Evolutionary conservation across 2,329 filamentous ascomycete species (phyloP).

Genomic region (Aspergillus intermedius): DNA sequence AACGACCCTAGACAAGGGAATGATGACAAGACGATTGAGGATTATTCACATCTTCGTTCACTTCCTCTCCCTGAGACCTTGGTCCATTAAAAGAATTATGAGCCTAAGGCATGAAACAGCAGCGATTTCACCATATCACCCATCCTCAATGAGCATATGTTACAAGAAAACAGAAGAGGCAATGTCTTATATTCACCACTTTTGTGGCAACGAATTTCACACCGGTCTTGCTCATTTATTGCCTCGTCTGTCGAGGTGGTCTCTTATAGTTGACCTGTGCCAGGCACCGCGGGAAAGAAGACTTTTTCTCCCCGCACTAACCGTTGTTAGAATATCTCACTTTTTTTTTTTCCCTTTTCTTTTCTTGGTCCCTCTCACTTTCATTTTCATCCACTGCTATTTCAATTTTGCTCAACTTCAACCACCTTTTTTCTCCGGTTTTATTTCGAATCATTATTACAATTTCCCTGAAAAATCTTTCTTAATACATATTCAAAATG

Average conservation of each 20-base stretch:
- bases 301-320: slow-evolving; percentile 5
- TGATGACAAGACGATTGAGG: neutral
- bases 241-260: neutral
- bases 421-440: neutral
- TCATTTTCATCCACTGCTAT: neutral
- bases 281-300: slow-evolving; percentile 2
- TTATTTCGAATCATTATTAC: neutral
- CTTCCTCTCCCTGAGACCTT: too few relatives aligned
- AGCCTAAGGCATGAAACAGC: too few relatives aligned
- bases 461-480: neutral
- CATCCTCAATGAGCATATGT: too few relatives aligned
- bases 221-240: neutral
- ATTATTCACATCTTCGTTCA: too few relatives aligned
- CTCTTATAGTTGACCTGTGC: neutral
- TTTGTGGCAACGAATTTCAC: neutral
- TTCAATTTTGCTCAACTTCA: slow-evolving; percentile 9
- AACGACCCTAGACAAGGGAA: neutral
- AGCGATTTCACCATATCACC: too few relatives aligned
- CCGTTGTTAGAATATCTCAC: slow-evolving; percentile 9
- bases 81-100: too few relatives aligned
- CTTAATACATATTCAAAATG: slow-evolving; percentile 32
- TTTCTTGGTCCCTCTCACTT: neutral
- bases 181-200: too few relatives aligned
- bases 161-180: too few relatives aligned
- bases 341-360: slow-evolving; percentile 2